Percentiles rank a stretch among this genome's conserved stretches.
Evolutionary conservation across 1,284 basidiomycete genomes (phyloP).

Genomic region (Puccinia triticina): DNA sequence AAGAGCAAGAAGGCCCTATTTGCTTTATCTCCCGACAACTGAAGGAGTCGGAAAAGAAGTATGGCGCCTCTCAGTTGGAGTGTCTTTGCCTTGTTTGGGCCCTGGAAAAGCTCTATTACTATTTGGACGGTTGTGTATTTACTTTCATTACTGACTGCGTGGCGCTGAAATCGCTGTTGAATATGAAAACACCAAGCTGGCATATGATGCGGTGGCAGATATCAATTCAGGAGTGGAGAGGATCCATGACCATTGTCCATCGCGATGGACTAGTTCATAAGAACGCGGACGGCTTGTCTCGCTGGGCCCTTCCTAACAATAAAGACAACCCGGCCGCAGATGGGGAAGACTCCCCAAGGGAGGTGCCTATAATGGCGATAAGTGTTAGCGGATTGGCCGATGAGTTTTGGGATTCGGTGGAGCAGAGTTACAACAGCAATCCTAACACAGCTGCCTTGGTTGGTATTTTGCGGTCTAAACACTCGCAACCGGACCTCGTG

Average conservation of each 20-base stretch:
- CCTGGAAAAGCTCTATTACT: background rate
- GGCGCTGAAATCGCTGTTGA: background rate
- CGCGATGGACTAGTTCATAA: background rate
- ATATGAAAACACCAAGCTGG: constrained; percentile 11
- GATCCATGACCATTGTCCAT: constrained; percentile 19
- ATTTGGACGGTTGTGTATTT: too few relatives aligned
- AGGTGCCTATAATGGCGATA: background rate
- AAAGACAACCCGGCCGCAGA: too few relatives aligned
- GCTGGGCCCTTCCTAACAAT: too few relatives aligned
- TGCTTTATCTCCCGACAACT: constrained; percentile 10
- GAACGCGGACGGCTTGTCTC: constrained; percentile 30
- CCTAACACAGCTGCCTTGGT: background rate
- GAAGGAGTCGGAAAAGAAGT: too few relatives aligned
- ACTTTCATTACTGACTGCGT: constrained; percentile 7
- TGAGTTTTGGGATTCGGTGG: background rate
- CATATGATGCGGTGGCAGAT: too few relatives aligned
- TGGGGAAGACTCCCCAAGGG: background rate
- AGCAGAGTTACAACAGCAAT: too few relatives aligned
- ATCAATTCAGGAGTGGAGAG: too few relatives aligned
- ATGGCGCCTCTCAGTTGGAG: constrained; percentile 4
- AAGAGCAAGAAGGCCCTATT: background rate
- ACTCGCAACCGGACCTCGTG: background rate
- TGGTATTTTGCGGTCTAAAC: background rate
- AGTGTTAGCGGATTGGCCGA: background rate
- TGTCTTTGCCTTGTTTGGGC: constrained; percentile 11